phyloP scores from a whole-genome alignment of 106 monocot genomes.

The Dendrobium nobile region DNA sequence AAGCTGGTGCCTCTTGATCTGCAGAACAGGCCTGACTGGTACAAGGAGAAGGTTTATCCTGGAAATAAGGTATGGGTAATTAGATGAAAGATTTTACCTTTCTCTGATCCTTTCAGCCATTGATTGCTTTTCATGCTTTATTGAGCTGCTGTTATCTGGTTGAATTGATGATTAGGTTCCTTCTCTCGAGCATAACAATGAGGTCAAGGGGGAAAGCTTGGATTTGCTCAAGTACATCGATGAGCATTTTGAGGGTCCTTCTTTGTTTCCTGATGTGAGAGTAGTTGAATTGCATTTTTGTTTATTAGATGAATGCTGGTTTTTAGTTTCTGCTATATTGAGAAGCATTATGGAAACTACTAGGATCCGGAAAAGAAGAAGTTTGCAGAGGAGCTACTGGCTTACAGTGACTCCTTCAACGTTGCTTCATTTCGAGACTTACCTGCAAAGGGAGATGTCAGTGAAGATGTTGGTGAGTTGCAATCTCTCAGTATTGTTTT shows the following conservation, averaged over 20 bases:
- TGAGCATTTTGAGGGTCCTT: conserved; percentile 52
- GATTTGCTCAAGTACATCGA: conserved; percentile 63
- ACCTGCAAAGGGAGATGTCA: conserved; percentile 41
- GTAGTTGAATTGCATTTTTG: background rate
- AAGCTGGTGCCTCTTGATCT: conserved; percentile 67
- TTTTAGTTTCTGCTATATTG: background rate
- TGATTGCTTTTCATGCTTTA: too few relatives aligned
- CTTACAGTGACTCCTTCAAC: conserved; percentile 55
- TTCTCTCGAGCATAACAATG: conserved; percentile 66
- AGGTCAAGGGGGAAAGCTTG: conserved; percentile 66
- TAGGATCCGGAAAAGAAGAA: conserved; percentile 68
- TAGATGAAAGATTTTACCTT: background rate
- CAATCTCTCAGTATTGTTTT: background rate
- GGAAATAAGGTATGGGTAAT: conserved; percentile 53
- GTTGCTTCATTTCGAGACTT: conserved; percentile 18
- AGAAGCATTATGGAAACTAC: conserved; percentile 2
- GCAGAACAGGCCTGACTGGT: conserved; percentile 70
- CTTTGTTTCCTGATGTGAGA: conserved; percentile 60
- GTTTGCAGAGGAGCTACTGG: conserved; percentile 68
- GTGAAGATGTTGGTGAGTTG: conserved; percentile 52
- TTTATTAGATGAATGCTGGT: background rate
- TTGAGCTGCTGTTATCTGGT: background rate
- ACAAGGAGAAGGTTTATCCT: conserved; percentile 91
- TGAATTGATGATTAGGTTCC: conserved; percentile 37
- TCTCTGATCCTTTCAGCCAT: too few relatives aligned